These are phyloP conservation scores for Middelhovenomyces tepae DNA, from an alignment of 805 yeast species.

Conservation along the genomic window DNA sequence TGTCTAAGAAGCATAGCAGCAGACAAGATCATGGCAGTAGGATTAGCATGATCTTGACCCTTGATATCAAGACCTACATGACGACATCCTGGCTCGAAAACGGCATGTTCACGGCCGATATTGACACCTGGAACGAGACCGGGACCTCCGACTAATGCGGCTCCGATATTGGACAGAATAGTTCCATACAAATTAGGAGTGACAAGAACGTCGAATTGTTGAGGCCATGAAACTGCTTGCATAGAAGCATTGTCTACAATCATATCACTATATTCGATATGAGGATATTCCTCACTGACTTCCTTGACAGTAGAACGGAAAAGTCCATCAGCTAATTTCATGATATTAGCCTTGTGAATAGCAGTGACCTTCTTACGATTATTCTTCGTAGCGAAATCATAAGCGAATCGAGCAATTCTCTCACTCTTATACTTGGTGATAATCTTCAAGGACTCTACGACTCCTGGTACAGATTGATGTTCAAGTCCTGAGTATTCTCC, in stretches of 20 bases:
- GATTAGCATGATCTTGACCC: slow-evolving; percentile 94
- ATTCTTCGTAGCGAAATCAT: slow-evolving; percentile 88
- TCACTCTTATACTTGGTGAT: slow-evolving; percentile 92
- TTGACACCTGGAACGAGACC: slow-evolving; percentile 98
- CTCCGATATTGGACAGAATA: slow-evolving; percentile 94
- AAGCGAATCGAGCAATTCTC: slow-evolving; percentile 95
- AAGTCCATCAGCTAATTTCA: slow-evolving; percentile 97
- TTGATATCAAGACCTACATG: slow-evolving; percentile 96
- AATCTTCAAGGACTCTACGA: slow-evolving; percentile 92
- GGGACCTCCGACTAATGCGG: slow-evolving; percentile 95
- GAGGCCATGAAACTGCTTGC: slow-evolving; percentile 98
- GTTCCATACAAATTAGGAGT: slow-evolving; percentile 98
- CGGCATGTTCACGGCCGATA: slow-evolving; percentile 95
- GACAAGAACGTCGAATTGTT: slow-evolving; percentile 95
- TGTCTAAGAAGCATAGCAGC: slow-evolving; percentile 90
- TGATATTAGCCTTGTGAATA: slow-evolving; percentile 97
- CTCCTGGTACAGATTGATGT: slow-evolving; percentile 96
- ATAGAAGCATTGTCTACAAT: slow-evolving; percentile 98
- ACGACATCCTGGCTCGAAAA: slow-evolving; percentile 99
- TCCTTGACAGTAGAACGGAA: slow-evolving; percentile 90
- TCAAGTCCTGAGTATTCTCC: slow-evolving; percentile 99
- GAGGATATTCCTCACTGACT: slow-evolving; percentile 78
- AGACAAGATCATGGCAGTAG: slow-evolving; percentile 94
- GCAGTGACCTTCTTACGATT: slow-evolving; percentile 90
- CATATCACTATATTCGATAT: slow-evolving; percentile 76